Evolutionary conservation across 352 stramenopile genomes (phyloP).

Genomic region (Globisporangium canariense): DNA sequence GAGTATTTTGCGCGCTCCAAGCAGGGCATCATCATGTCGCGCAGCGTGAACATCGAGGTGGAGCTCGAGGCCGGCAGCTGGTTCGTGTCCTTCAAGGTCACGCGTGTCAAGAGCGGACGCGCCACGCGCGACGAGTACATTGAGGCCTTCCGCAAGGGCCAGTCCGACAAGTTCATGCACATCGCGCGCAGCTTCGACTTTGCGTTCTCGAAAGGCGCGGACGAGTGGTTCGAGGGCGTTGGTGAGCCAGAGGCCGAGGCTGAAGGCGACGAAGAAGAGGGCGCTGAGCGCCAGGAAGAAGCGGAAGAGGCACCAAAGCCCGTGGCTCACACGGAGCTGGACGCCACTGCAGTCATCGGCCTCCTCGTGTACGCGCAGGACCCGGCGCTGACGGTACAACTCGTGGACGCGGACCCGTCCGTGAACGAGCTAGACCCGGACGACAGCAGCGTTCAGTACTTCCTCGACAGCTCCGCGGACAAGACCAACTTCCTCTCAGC

Average conservation of each 20-base stretch:
- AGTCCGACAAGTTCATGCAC: slow-evolving; percentile 36
- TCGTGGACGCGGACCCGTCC: slow-evolving; percentile 14
- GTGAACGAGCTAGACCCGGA: slow-evolving; percentile 22
- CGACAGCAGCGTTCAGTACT: slow-evolving; percentile 27
- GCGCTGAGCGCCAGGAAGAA: slow-evolving; percentile 5
- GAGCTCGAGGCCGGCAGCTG: slow-evolving; percentile 25
- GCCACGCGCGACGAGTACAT: slow-evolving; percentile 24
- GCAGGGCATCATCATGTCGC: slow-evolving; percentile 24
- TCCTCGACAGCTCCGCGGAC: slow-evolving; percentile 14
- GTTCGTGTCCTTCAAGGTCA: slow-evolving; percentile 29
- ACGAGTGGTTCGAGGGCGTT: slow-evolving; percentile 18
- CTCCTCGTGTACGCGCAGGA: slow-evolving; percentile 36
- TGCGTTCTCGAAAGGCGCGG: slow-evolving; percentile 22
- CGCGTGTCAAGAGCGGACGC: slow-evolving; percentile 19
- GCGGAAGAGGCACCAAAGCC: slow-evolving; percentile 14
- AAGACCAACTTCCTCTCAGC: slow-evolving; percentile 19
- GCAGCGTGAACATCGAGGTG: slow-evolving; percentile 38
- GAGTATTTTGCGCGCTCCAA: slow-evolving; percentile 29
- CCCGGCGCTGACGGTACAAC: slow-evolving; percentile 18
- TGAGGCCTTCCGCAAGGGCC: slow-evolving; percentile 17
- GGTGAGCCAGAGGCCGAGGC: slow-evolving; percentile 19
- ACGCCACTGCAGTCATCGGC: slow-evolving; percentile 26
- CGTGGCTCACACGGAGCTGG: slow-evolving; percentile 15
- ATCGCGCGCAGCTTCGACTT: slow-evolving; percentile 37
- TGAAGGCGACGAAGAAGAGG: slow-evolving; percentile 17